Evolutionary conservation across 2,329 filamentous ascomycete genomes (phyloP).

Genomic region (Alternaria dauci): DNA sequence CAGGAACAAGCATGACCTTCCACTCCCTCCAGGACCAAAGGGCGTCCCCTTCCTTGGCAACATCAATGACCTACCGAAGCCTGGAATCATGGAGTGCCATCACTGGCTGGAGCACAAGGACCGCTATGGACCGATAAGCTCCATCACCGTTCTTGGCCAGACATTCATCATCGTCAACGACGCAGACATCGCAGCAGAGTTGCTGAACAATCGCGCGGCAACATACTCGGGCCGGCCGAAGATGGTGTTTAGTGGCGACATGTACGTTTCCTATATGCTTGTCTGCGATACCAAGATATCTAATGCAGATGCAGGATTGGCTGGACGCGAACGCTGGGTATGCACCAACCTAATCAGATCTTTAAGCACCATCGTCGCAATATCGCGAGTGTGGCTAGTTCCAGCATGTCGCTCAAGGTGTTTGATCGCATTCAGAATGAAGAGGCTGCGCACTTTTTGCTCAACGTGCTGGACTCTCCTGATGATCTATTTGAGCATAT

Average conservation of each 20-base stretch:
- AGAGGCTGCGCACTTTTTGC: constrained; percentile 39
- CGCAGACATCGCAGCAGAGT: constrained; percentile 35
- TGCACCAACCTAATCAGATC: constrained; percentile 30
- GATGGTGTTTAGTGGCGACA: constrained; percentile 36
- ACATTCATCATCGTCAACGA: constrained; percentile 44
- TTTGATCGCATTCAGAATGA: constrained; percentile 42
- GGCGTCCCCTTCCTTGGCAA: constrained; percentile 61
- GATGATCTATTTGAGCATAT: constrained; percentile 39
- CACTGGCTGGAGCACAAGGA: constrained; percentile 58
- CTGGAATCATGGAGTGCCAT: constrained; percentile 49
- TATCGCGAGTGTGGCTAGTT: constrained; percentile 37
- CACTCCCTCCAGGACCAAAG: constrained; percentile 61
- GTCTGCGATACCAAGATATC: neutral
- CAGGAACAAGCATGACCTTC: neutral
- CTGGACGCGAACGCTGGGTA: constrained; percentile 34
- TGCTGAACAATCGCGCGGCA: constrained; percentile 32
- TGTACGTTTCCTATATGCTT: constrained; percentile 20
- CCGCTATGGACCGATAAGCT: constrained; percentile 42
- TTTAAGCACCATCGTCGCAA: constrained; percentile 40
- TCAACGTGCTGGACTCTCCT: constrained; percentile 34
- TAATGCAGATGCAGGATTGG: constrained; percentile 28
- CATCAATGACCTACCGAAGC: constrained; percentile 57
- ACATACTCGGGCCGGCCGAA: constrained; percentile 33
- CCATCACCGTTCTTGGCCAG: constrained; percentile 39
- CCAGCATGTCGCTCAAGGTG: constrained; percentile 27